A percentile compares a stretch with the other conserved stretches of the same genome.
Evolutionary conservation across 768 basidiomycete species (phyloP).

Genomic region (Suillus bovinus): DNA sequence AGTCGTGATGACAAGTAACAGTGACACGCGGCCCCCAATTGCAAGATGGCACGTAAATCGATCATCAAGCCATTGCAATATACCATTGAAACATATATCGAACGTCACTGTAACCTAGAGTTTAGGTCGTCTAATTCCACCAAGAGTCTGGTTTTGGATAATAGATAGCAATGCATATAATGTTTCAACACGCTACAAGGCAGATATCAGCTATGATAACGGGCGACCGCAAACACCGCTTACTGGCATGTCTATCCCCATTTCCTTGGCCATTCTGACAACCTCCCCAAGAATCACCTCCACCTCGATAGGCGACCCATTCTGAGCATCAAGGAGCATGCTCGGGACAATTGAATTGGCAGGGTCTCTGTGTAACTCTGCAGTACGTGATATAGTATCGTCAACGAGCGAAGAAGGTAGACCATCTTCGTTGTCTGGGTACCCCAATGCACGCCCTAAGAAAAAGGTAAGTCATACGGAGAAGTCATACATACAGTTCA

Average conservation of each 20-base stretch:
- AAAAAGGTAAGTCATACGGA: slow-evolving; percentile 4
- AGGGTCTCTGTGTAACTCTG: slow-evolving; percentile 39
- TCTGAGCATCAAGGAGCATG: slow-evolving; percentile 54
- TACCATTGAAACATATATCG: too few relatives aligned
- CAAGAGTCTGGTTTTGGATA: slow-evolving; percentile 61
- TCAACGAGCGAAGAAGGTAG: slow-evolving; percentile 46
- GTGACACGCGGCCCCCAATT: too few relatives aligned
- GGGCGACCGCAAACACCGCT: slow-evolving; percentile 20
- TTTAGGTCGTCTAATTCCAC: slow-evolving; percentile 22
- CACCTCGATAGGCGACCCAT: slow-evolving; percentile 60
- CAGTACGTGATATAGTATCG: slow-evolving; percentile 39
- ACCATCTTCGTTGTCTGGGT: slow-evolving; percentile 45
- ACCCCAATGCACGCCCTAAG: slow-evolving; percentile 47
- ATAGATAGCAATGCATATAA: slow-evolving; percentile 59
- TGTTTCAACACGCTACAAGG: slow-evolving; percentile 55
- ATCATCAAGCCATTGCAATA: not conserved
- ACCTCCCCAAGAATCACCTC: slow-evolving; percentile 67
- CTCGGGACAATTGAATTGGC: slow-evolving; percentile 53
- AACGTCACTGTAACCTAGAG: not conserved
- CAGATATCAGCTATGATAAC: not conserved
- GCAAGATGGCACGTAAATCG: not conserved
- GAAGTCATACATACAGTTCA: not conserved
- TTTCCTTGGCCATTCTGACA: slow-evolving; percentile 49
- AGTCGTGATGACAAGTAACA: too few relatives aligned
- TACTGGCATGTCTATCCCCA: slow-evolving; percentile 50